Conservation (phyloP, 495 filamentous ascomycete species). For the Penicilliopsis zonata region DNA sequence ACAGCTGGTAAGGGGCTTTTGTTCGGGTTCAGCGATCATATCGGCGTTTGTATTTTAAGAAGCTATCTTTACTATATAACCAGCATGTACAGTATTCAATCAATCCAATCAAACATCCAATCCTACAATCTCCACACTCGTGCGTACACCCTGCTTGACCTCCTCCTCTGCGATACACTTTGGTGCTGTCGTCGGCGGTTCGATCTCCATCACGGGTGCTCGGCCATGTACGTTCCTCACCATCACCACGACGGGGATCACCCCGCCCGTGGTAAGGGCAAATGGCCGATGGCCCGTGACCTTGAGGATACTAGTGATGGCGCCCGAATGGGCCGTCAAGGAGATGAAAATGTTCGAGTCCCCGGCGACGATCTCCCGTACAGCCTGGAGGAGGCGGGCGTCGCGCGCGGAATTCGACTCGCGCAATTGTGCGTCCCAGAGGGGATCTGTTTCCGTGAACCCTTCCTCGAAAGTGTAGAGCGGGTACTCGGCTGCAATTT, state of each 20-base stretch:
- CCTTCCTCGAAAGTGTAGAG: conserved; percentile 48
- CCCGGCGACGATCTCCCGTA: conserved; percentile 52
- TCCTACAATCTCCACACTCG: too few relatives aligned
- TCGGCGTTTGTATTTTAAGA: conserved; percentile 19
- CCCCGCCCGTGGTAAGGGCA: conserved; percentile 50
- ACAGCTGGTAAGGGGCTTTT: conserved; percentile 56
- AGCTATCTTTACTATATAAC: too few relatives aligned
- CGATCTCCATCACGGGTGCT: conserved; percentile 19
- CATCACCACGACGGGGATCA: conserved; percentile 59
- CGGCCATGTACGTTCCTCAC: conserved; percentile 27
- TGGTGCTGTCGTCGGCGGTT: conserved; percentile 16
- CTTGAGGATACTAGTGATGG: conserved; percentile 48
- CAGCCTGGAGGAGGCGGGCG: conserved; percentile 36
- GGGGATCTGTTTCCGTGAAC: conserved; percentile 49
- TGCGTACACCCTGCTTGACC: too few relatives aligned
- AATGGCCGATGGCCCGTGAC: conserved; percentile 56
- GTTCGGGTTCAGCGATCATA: too few relatives aligned
- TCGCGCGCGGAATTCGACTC: conserved; percentile 46
- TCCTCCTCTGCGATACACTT: too few relatives aligned
- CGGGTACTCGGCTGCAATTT: conserved; percentile 47
- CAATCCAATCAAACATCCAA: too few relatives aligned
- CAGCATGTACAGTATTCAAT: too few relatives aligned
- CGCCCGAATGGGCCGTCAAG: conserved; percentile 62
- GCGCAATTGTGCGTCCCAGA: conserved; percentile 42
- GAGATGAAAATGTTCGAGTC: conserved; percentile 53